phyloP scores from a whole-genome alignment of 768 basidiomycete genomes.

The Naematelia aurantialba region DNA sequence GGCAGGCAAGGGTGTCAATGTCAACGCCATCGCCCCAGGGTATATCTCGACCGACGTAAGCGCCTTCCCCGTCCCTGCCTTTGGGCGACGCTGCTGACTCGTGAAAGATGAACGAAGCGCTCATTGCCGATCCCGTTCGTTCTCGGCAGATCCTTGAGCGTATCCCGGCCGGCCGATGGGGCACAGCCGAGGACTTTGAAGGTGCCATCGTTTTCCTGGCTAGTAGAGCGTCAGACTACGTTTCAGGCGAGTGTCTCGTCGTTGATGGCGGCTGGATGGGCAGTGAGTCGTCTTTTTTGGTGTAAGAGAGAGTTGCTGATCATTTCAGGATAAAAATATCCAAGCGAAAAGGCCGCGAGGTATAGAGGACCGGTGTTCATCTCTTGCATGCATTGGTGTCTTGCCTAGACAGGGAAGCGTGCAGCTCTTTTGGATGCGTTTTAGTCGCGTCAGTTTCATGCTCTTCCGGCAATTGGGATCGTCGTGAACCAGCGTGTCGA shows the following conservation, averaged over 20 bases:
- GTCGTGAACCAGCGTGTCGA: no score
- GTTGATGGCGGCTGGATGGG: constrained; percentile 66
- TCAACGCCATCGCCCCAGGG: constrained; percentile 82
- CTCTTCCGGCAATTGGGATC: no score
- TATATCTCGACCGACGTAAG: constrained; percentile 88
- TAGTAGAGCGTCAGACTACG: constrained; percentile 65
- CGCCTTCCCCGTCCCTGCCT: constrained; percentile 33
- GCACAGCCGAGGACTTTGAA: constrained; percentile 67
- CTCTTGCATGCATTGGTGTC: no score
- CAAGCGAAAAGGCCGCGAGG: no score
- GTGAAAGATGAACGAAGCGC: constrained; percentile 60
- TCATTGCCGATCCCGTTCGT: constrained; percentile 64
- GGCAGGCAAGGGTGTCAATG: constrained; percentile 80
- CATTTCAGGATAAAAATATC: no score
- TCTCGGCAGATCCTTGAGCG: constrained; percentile 69
- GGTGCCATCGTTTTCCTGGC: constrained; percentile 69
- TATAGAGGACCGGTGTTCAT: no score
- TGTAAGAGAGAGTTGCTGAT: no score
- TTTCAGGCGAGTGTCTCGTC: constrained; percentile 66
- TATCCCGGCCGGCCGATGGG: constrained; percentile 71
- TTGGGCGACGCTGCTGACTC: not conserved
- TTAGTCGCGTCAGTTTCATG: no score
- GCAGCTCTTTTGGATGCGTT: no score
- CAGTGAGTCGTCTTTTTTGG: constrained; percentile 23
- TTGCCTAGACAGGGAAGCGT: no score